These are phyloP conservation scores for Guyanaporus albipodus DNA, from an alignment of 768 basidiomycete species.

Conservation along the genomic window DNA sequence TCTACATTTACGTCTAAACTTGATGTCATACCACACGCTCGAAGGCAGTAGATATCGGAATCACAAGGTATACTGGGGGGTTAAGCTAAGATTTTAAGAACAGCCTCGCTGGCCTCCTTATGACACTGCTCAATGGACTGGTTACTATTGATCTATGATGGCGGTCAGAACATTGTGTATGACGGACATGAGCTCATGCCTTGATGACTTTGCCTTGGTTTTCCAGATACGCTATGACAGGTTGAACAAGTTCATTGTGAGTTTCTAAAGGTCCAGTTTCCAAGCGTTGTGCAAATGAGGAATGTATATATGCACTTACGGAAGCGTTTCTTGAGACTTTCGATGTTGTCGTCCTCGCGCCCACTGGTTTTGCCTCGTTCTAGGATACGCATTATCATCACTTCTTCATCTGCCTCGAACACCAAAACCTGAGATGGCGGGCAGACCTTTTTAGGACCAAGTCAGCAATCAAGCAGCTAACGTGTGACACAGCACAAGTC, in stretches of 20 bases:
- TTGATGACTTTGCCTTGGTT: constrained; percentile 68
- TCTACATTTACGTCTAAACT: constrained; percentile 46
- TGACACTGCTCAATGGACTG: constrained; percentile 71
- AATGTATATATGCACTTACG: too few relatives aligned
- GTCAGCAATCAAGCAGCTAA: neutral
- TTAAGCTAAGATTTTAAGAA: constrained; percentile 45
- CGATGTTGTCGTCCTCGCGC: constrained; percentile 89
- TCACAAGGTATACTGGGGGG: constrained; percentile 5
- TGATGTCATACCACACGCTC: neutral
- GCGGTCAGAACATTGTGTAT: neutral
- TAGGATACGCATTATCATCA: constrained; percentile 81
- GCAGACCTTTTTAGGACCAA: constrained; percentile 60
- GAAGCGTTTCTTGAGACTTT: constrained; percentile 97
- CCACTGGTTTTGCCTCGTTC: constrained; percentile 93
- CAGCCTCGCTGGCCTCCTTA: constrained; percentile 48
- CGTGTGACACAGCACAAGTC: neutral
- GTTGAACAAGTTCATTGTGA: constrained; percentile 85
- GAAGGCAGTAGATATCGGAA: neutral
- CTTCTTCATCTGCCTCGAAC: constrained; percentile 82
- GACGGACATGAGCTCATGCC: constrained; percentile 37
- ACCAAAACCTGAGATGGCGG: constrained; percentile 75
- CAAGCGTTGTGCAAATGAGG: too few relatives aligned
- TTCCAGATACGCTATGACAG: constrained; percentile 84
- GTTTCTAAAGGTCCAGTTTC: constrained; percentile 47
- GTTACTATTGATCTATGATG: constrained; percentile 61